Base-by-base conservation (phyloP, 164 flowering plant genomes). In the Magnolia sinica region DNA sequence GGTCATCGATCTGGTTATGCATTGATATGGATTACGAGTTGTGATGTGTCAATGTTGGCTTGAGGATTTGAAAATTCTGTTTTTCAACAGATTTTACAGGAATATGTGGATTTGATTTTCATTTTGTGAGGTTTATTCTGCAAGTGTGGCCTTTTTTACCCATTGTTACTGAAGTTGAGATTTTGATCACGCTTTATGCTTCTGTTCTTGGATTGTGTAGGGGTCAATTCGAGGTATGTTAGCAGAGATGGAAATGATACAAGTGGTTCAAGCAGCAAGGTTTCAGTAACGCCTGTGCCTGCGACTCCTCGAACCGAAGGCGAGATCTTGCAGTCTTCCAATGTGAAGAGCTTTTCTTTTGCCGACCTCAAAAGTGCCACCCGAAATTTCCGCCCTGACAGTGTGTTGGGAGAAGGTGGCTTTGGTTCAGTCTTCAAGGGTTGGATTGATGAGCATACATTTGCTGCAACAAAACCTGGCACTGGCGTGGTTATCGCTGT, bases 381-480 rank as follows among this genome's bases (percentile, higher is more conserved):
- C 11, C 81, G 96, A 81, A 93, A 91, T 83, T 93, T 93, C 82
- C 88, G 97, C 0, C 97, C 97, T 1, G 97, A 93, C 67, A 91
- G 93, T 83, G 91, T 91, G 70, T 72, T 93, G 79, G 97, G 97
- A n/a, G 94, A 90, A 85, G 96, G 97, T 67, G 97, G 97, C 7
- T 93, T 93, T 68, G 97, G 97, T 45, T 89, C 89, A 24, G 97
- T 93, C 22, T 93, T 91, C 55, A 91, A 93, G 72, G 97, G 97
- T 0, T 93, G 97, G 97, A 84, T 93, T 72, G 94, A 93, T 82
- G 91, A 91, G 79, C 58, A 86, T 37, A 64, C 93, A 5, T 81
- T 86, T 50, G 76, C 88, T 9, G 87, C 94, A 61, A 79, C 92
- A 50, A 91, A 74, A 78, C 93, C 96, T 1, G 96, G 96, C 2